phyloP scores from a whole-genome alignment of 2,329 filamentous ascomycete species.

The Aspergillus ustus region DNA sequence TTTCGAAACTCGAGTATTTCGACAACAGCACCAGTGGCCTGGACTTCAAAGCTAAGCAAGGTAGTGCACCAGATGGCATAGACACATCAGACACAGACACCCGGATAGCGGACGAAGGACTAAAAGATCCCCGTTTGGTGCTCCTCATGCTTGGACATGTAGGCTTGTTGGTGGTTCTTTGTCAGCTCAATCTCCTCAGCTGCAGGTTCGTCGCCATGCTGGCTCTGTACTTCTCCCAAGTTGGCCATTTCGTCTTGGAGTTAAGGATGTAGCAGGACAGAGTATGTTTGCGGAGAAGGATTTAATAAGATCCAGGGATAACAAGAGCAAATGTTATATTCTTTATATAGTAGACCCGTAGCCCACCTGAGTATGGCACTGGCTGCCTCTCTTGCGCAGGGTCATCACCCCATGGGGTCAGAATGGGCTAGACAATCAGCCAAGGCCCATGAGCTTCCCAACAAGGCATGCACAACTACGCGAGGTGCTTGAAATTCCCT shows the following conservation, averaged over 20 bases:
- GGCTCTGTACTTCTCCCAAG: background rate
- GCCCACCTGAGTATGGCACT: background rate
- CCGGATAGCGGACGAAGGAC: constrained; percentile 4
- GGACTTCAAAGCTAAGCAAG: constrained; percentile 13
- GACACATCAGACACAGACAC: constrained; percentile 7
- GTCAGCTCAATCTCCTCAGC: constrained; percentile 7
- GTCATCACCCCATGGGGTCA: background rate
- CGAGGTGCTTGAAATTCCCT: background rate
- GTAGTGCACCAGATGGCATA: constrained; percentile 15
- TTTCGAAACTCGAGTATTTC: constrained; percentile 14
- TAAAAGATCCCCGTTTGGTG: constrained; percentile 5
- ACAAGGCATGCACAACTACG: background rate
- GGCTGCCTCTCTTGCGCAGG: background rate
- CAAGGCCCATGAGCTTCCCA: background rate
- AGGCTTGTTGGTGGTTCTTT: constrained; percentile 9
- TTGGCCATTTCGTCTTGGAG: background rate
- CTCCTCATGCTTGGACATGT: constrained; percentile 10
- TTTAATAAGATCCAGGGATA: background rate
- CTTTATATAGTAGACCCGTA: background rate
- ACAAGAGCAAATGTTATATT: background rate
- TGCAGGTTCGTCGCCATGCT: background rate
- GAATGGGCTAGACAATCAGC: background rate
- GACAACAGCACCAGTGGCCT: constrained; percentile 5
- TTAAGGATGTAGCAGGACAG: background rate
- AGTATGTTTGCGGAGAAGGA: no score